Evolutionary conservation across 2,329 filamentous ascomycete species (phyloP), one percentile per base, ranked within the genome.

Genomic region (Cordyceps farinosa): DNA sequence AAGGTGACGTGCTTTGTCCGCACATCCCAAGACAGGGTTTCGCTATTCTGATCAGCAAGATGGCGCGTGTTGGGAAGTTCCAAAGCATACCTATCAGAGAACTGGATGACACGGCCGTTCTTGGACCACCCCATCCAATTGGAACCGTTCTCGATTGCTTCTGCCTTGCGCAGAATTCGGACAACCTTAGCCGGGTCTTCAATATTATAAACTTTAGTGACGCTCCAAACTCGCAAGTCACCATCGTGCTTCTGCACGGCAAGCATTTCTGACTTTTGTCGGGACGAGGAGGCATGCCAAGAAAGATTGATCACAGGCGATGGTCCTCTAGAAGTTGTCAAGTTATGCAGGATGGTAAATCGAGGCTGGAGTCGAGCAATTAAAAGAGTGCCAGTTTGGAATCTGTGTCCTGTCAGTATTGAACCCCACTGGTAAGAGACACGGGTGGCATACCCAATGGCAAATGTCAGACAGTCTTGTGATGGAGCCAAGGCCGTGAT

Each of bases 111-210:
- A 68, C 93, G 90, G 45, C 95, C 95, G 78, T 97, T 98, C 78
- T 97, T 98, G 0, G 95, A 98, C 95, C 95, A 99, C 27, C 88
- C 90, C 82, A 97, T 93, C 95, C 95, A 99, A 73, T 96, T 97
- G 44, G 91, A 89, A 1, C 92, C 92, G 3, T 86, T 78, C 40
- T 86, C 79, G 68, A 84, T 87, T 67, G 87, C 87, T 65, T 97
- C 92, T 8, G 87, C 87, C 69, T 90, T 84, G 74, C 91, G 94
- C 55, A 99, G 79, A 34, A 96, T 88, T 66, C 95, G 85, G 65
- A 98, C 96, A 8, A 97, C 90, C 71, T 93, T 94, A 42, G 93
- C 93, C 22, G 89, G 83, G 68, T 97, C 90, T 54, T 84, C 86
- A 69, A 84, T 76, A 73, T 87, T 82, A 74, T 89, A 80, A 65